phyloP scores from a whole-genome alignment of 352 stramenopile species.

The Pythium utonaiense region DNA sequence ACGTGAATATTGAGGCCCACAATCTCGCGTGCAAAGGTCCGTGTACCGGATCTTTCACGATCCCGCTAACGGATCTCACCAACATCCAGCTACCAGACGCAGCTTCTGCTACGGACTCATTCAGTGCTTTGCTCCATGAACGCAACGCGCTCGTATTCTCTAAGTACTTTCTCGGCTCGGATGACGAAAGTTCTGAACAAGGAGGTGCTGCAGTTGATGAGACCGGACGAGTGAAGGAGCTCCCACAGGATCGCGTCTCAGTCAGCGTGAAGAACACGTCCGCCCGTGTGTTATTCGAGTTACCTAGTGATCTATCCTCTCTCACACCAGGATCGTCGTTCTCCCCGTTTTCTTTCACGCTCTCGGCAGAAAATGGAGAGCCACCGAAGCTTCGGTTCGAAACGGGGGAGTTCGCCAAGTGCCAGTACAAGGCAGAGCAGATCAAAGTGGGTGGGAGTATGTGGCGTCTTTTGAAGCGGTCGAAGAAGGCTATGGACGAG shows the following conservation, averaged over 20 bases:
- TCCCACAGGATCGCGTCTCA: constrained; percentile 45
- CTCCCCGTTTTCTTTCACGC: constrained; percentile 45
- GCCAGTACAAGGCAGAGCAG: constrained; percentile 55
- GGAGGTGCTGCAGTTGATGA: not conserved
- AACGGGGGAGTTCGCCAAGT: constrained; percentile 67
- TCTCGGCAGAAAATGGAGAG: constrained; percentile 43
- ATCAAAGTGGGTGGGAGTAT: constrained; percentile 47
- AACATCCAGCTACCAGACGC: not conserved
- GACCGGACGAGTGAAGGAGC: not conserved
- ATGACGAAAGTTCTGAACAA: constrained; percentile 1
- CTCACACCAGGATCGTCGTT: constrained; percentile 39
- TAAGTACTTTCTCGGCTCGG: constrained; percentile 38
- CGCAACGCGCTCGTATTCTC: constrained; percentile 56
- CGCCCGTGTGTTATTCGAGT: constrained; percentile 59
- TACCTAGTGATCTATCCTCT: constrained; percentile 37
- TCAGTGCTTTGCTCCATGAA: constrained; percentile 46
- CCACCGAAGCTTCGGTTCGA: constrained; percentile 47
- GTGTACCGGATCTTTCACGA: constrained; percentile 46
- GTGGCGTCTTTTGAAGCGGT: constrained; percentile 42
- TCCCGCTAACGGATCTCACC: constrained; percentile 52
- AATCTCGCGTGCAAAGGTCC: constrained; percentile 66
- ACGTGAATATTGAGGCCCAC: constrained; percentile 49
- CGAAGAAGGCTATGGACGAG: constrained; percentile 26
- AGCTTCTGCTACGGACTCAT: constrained; percentile 2
- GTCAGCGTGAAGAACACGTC: constrained; percentile 63